phyloP scores from a whole-genome alignment of 75 land plant species.

The Pseudotsuga menziesii region DNA sequence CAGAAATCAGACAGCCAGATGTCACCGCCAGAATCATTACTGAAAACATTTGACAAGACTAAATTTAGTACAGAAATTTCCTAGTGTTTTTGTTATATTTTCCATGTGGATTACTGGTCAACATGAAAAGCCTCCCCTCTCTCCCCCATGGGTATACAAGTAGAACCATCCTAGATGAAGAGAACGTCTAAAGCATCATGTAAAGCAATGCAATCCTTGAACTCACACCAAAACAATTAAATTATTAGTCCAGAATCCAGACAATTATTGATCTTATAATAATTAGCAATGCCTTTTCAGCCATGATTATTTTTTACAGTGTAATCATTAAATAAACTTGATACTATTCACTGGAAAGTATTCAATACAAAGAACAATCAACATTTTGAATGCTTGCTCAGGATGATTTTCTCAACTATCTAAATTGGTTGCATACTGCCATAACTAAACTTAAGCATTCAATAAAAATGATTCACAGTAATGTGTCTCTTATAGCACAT shows the following conservation, averaged over 20 bases:
- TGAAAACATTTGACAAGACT: not conserved
- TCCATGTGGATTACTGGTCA: not conserved
- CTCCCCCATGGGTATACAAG: not conserved
- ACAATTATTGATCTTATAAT: not conserved
- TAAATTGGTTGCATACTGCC: not conserved
- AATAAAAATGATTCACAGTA: not conserved
- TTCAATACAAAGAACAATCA: not conserved
- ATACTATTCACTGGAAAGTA: not conserved
- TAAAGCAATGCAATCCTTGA: not conserved
- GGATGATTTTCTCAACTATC: not conserved
- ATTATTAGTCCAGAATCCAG: not conserved
- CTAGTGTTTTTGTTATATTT: not conserved
- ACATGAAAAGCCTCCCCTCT: not conserved
- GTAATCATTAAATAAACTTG: not conserved
- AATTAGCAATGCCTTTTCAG: not conserved
- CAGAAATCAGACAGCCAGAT: not conserved
- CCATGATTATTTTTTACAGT: not conserved
- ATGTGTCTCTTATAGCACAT: not conserved
- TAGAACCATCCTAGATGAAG: not conserved
- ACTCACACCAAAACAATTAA: not conserved
- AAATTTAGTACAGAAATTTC: not conserved
- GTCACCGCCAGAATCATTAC: not conserved
- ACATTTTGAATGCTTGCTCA: not conserved
- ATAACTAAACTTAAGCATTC: not conserved
- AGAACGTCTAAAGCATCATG: not conserved